Evolutionary conservation across 1,139 yeast species (phyloP), one percentile per base, ranked within the genome.

Genomic region (Geotrichum cucujoidarum): DNA sequence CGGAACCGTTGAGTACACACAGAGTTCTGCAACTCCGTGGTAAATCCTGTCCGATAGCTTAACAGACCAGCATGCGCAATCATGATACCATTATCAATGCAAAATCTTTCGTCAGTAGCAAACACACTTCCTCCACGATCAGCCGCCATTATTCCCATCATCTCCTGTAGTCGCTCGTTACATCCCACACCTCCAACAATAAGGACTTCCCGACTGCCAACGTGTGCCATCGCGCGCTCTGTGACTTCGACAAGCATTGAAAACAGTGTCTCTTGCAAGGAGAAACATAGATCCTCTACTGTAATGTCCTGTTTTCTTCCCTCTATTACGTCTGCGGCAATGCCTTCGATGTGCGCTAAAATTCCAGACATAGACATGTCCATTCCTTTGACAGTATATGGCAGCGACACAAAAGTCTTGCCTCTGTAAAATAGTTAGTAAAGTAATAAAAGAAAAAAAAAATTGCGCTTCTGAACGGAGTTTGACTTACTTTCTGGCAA

Each of bases 121-220:
- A 74, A 87, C 3, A 92, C 83, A 30, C 78, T 76, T 0, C 97
- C 98, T 55, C 84, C 81, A 53, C 99, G 73, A 60, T 89, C 97
- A 37, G 76, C 66, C 14, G 94, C 95, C 99, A 92, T 94, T 40
- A 77, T 69, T 29, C 77, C 86, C 99, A 92, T 92, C 98, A 94
- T 94, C 58, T 87, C 83, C 63, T 92, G 99, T 51, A 92, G 69
- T 53, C 98, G 68, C 57, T 81, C 83, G 61, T 92, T 92, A 57
- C 95, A 88, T 0, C 99, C 99, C 14, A 92, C 99, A 17, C 98
- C 99, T 7, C 98, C 98, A 2, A 92, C 99, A 49, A 92, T 88
- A 48, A 92, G 72, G 16, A 92, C 98, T 63, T 90, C 95, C 53
- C 78, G 77, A 18, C 95, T 78, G 57, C 85, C 84, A 2, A 92